These are phyloP conservation scores for Suhomyces taliae DNA, from an alignment of 1,139 yeast species.

Conservation along the genomic window DNA sequence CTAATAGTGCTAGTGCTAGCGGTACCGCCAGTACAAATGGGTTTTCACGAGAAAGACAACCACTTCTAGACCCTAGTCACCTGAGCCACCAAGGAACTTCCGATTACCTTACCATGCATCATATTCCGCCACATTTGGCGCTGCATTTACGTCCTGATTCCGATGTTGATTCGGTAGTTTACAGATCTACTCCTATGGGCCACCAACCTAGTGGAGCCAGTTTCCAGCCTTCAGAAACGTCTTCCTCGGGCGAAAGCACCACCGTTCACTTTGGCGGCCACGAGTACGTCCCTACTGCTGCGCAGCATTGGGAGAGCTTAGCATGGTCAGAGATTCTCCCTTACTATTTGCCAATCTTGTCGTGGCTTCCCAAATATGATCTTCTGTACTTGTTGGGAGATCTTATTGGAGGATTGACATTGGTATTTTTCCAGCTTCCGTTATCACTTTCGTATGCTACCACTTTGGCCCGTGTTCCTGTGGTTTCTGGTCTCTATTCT, in stretches of 20 bases:
- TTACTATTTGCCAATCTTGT: slow-evolving; percentile 77
- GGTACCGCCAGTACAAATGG: background rate
- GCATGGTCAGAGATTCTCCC: slow-evolving; percentile 41
- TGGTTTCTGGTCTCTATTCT: slow-evolving; percentile 80
- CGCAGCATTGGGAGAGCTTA: slow-evolving; percentile 22
- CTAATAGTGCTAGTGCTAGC: background rate
- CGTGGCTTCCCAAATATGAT: slow-evolving; percentile 74
- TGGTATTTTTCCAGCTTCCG: slow-evolving; percentile 92
- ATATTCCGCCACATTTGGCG: background rate
- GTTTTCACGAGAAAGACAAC: slow-evolving; percentile 20
- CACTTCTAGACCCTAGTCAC: slow-evolving; percentile 15
- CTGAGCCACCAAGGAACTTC: background rate
- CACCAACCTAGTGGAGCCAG: background rate
- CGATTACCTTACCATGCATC: background rate
- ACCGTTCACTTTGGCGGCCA: slow-evolving; percentile 2
- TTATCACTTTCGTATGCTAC: slow-evolving; percentile 86
- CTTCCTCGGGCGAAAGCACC: background rate
- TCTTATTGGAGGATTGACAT: slow-evolving; percentile 77
- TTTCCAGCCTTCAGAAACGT: background rate
- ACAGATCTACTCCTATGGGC: slow-evolving; percentile 5
- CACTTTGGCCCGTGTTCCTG: slow-evolving; percentile 88
- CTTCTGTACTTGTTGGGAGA: slow-evolving; percentile 63
- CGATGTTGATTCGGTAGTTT: slow-evolving; percentile 21
- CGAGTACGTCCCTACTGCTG: slow-evolving; percentile 27
- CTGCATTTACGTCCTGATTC: slow-evolving; percentile 1